Evolutionary conservation across 202 grass and related monocot genomes (phyloP), one percentile per base, ranked within the genome.

Genomic region (Bolboschoenoplectus hybrid): DNA sequence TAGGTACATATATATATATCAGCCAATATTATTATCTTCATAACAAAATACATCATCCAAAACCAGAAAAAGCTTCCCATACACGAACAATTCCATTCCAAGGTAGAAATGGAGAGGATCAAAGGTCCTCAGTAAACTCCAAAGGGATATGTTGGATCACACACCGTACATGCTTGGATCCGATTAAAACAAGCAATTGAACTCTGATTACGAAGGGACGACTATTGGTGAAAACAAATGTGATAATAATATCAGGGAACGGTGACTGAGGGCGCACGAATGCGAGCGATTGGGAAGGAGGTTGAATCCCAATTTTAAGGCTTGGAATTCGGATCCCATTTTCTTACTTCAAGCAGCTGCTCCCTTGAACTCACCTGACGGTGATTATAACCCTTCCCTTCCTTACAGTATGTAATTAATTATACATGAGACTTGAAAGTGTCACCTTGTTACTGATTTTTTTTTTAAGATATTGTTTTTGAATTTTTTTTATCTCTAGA

Each of bases 241-340:
- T 20, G 5, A 36, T 0, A 78, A 89, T 87, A 85, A 75, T 74
- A 75, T 60, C 67, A 89, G 81, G 85, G 80, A 81, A 86, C 88
- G 85, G 89, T 92, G 86, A 86, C 88, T 89, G 95, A 93, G 72
- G 93, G 76, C 90, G 91, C 88, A 93, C 88, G 91, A 93, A 94
- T 91, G 95, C 91, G 89, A 72, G 26, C 26, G 26, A 26, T 26
- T 26, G 26, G 26, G 26, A 26, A 26, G 26, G 26, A 32, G 89
- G 88, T 97, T 94, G 95, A 95, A 93, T 91, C 95, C 95, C 89
- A 94, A 81, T 89, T 98, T 98, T 89, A 85, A 88, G 95, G 95
- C 95, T 91, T 80, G 90, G 95, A 98, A 87, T 87, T 93, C 85
- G 95, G 91, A 93, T 91, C 89, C 79, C 82, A 81, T 87, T 26